Evolutionary conservation across 1,284 basidiomycete species (phyloP).

Genomic region (Puccinia coronata): DNA sequence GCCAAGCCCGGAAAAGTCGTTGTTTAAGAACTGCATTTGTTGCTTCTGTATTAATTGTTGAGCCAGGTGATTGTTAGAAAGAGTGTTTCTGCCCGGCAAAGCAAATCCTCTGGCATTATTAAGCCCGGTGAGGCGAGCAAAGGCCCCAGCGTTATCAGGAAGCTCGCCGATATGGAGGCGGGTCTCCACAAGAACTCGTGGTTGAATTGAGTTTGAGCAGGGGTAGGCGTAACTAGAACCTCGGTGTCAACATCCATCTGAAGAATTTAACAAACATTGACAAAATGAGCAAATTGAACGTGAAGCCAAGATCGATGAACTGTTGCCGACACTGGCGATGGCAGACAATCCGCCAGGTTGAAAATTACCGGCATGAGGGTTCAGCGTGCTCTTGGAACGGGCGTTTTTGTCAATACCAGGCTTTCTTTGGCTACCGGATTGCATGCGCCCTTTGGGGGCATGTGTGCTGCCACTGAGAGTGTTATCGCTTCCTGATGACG

Average conservation of each 20-base stretch:
- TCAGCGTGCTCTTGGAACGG: constrained; percentile 52
- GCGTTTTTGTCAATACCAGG: constrained; percentile 23
- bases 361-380: constrained; percentile 57
- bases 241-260: constrained; percentile 50
- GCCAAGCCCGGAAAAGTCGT: constrained; percentile 10
- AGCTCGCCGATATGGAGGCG: constrained; percentile 23
- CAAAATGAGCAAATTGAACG: too few relatives aligned
- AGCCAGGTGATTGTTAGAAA: constrained; percentile 32
- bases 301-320: too few relatives aligned
- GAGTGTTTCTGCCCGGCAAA: constrained; percentile 17
- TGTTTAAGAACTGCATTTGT: constrained; percentile 46
- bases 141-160: constrained; percentile 32
- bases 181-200: constrained; percentile 32
- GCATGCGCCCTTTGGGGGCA: constrained; percentile 43
- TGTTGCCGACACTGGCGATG: constrained; percentile 53
- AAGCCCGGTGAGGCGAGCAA: constrained; percentile 27
- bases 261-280: neutral
- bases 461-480: constrained; percentile 35
- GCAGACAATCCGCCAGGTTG: constrained; percentile 55
- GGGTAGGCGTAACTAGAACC: constrained; percentile 44
- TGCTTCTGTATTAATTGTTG: constrained; percentile 45
- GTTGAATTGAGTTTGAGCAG: constrained; percentile 42
- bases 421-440: constrained; percentile 40
- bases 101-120: constrained; percentile 35
- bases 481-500: constrained; percentile 4